A percentile compares a stretch with the other conserved stretches of the same genome.
phyloP scores from a whole-genome alignment of 768 basidiomycete genomes.

The Clitopilus hobsonii region DNA sequence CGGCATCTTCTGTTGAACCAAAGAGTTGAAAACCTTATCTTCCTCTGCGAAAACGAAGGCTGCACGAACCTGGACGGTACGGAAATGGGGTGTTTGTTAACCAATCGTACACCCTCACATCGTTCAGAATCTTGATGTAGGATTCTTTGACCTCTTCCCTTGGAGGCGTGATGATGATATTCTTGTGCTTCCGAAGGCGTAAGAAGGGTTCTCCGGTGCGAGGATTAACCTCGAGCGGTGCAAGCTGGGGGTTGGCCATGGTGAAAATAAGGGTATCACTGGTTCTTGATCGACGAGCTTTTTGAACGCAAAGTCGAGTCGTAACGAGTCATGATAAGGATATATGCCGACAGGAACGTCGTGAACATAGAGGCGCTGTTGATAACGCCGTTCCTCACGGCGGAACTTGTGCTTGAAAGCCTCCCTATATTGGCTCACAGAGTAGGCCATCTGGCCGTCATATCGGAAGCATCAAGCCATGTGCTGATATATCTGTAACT shows the following conservation, averaged over 20 bases:
- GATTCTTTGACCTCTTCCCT: conserved; percentile 38
- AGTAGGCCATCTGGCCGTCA: too few species aligned
- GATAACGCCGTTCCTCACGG: too few species aligned
- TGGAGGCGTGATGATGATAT: conserved; percentile 61
- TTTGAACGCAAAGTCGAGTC: too few species aligned
- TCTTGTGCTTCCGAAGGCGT: conserved; percentile 41
- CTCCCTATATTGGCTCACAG: too few species aligned
- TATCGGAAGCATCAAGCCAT: too few species aligned
- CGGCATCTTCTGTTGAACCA: conserved; percentile 38
- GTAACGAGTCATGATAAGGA: too few species aligned
- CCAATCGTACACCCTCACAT: conserved; percentile 40
- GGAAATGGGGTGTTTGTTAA: conserved; percentile 49
- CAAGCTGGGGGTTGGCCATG: conserved; percentile 20
- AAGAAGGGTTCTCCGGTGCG: conserved; percentile 41
- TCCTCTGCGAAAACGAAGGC: conserved; percentile 1
- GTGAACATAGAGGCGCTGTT: too few species aligned
- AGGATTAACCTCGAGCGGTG: conserved; percentile 29
- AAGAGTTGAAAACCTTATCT: background rate
- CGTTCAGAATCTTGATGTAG: conserved; percentile 40
- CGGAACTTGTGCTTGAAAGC: too few species aligned
- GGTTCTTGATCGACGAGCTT: too few species aligned
- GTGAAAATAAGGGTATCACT: too few species aligned
- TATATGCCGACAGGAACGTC: too few species aligned
- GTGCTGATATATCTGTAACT: too few species aligned
- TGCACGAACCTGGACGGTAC: conserved; percentile 34